Conservation (phyloP, 1,284 basidiomycete species). For the Tilletia setariae region DNA sequence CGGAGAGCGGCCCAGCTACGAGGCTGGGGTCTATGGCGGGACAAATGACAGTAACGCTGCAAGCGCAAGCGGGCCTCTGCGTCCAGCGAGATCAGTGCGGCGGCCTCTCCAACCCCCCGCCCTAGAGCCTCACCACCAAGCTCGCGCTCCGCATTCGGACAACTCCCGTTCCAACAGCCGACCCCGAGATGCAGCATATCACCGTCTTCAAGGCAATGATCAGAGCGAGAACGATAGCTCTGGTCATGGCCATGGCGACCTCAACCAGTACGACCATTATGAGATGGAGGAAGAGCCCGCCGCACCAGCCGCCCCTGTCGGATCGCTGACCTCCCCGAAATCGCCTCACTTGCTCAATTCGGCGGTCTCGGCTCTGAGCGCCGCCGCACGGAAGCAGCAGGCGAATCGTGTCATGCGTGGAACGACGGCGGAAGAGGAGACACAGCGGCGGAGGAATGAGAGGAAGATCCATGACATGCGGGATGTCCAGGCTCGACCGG, state of each 20-base stretch:
- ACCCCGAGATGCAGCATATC: background rate
- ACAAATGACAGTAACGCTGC: background rate
- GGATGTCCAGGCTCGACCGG: conserved; percentile 24
- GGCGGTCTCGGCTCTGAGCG: conserved; percentile 42
- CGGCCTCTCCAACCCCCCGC: conserved; percentile 31
- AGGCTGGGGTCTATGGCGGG: background rate
- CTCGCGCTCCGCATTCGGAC: background rate
- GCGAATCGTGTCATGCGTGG: conserved; percentile 47
- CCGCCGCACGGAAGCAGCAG: conserved; percentile 46
- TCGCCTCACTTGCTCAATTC: conserved; percentile 42
- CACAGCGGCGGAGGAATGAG: conserved; percentile 32
- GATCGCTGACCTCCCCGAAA: conserved; percentile 38
- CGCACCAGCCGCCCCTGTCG: conserved; percentile 26
- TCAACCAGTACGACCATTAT: background rate
- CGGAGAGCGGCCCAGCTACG: background rate
- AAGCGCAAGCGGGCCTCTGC: conserved; percentile 25
- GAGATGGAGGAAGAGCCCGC: background rate
- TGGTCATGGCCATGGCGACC: conserved; percentile 24
- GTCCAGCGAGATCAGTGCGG: conserved; percentile 37
- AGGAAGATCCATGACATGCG: conserved; percentile 38
- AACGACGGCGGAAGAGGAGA: conserved; percentile 45
- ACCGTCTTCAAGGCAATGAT: conserved; percentile 18
- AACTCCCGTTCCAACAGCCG: conserved; percentile 18
- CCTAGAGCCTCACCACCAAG: conserved; percentile 1
- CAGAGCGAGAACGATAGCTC: conserved; percentile 23